Base-by-base conservation (phyloP, 495 filamentous ascomycete genomes). In the Staphylotrichum longicolle region DNA sequence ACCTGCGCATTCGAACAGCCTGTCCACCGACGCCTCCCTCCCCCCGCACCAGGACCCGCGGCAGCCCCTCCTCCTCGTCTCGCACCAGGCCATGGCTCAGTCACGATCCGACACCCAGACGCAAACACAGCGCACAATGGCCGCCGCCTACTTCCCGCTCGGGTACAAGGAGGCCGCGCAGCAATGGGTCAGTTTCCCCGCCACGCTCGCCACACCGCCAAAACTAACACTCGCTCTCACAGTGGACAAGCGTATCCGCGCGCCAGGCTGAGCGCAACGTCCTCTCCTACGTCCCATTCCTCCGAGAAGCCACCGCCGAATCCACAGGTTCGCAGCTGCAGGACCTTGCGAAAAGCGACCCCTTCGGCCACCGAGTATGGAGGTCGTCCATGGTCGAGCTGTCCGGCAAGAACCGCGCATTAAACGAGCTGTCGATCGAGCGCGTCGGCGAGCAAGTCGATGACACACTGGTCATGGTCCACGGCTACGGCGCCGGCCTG, bases 351-450 rank as follows among this genome's bases (percentile, higher is more conserved):
- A 71, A 78, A 37, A 72, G 64, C 60, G 93, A 98, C 70, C 93
- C 91, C 0, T 86, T 91, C 66, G 94, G 94, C 20, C 90, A 91
- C 27, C 84, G 94, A 46, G 80, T 85, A 71, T 97, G 93, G 90
- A 83, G 88, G 64, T 92, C 89, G 8, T 87, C 87, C 45, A 86
- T 97, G 77, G 88, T 98, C 42, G 78, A 88, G 62, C 80, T 98
- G 56, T 85, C 85, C 42, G 94, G 94, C 32, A 93, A 91, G 70
- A 83, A 96, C 67, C 86, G 94, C 34, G 88, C 87, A 7, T 74
- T 98, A 50, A 98, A 98, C 67, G 94, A 98, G 69, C 93, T 97
- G 75, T 89, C 88, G 7, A 85, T 98, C 2, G 92, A 96, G 71
- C 82, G 94, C 54, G 74, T 89, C 3, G 89, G 84, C 32, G 94